Base-by-base conservation (phyloP, 768 basidiomycete species). In the Tulasnella sp. region DNA sequence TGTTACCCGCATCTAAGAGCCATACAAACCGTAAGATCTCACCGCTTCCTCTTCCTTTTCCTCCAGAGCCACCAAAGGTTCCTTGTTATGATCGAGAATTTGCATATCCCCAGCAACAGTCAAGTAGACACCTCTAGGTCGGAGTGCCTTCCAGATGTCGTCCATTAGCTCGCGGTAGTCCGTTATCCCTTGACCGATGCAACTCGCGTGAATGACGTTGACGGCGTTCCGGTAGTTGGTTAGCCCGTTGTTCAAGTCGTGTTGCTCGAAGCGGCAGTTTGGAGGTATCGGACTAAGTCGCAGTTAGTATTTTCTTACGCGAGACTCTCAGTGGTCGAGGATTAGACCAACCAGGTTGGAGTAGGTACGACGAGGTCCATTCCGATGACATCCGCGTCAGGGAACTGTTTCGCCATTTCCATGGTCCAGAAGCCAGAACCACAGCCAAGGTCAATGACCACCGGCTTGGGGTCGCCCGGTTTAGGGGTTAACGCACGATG, bases 191-290 rank as follows among this genome's bases (percentile, higher is more conserved):
- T 67, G 61, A 67, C 1, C n/a, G 61, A 67, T 18, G 16, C 61
- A 67, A 29, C 61, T 67, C 0, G 61, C 61, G 32, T 67, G 61
- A 35, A 67, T 35, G 15, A 67, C 61, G 16, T 67, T 67, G 61
- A 16, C 61, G 15, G 29, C 16, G 32, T 13, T 35, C 26, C 3
- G 61, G 32, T 67, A 67, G 29, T 35, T 7, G 5, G 29, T 5
- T 6, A 67, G 61, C 0, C 61, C 61, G 61, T 67, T 35, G 61
- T 67, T 67, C 29, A 67, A 18, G 26, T 67, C 61, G 61, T 67
- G 32, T 18, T 67, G 61, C 32, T 67, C 61, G 61, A 67, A 67
- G 61, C 61, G 61, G 61, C 61, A 67, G 32, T 67, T 67, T 18
- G 61, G 15, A 2, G 61, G 61, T 23, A 67, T n/a, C 51, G 51